Conservation (phyloP, 2,329 filamentous ascomycete species). For the Lachnellula arida region DNA sequence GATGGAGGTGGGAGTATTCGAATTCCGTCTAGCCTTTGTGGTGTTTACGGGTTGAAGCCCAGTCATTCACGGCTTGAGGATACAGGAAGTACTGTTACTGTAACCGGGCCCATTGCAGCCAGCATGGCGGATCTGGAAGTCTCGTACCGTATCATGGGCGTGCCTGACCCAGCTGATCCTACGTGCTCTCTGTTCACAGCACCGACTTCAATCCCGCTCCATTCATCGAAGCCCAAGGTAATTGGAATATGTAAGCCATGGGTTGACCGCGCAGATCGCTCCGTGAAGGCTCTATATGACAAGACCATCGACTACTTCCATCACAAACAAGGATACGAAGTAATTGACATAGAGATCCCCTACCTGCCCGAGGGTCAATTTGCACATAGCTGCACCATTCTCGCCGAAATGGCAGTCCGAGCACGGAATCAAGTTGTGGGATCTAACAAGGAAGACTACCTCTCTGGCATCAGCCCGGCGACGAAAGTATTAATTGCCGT, state of each 20-base stretch:
- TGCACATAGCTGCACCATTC: conserved; percentile 73
- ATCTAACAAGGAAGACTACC: conserved; percentile 39
- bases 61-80: conserved; percentile 65
- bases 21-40: conserved; percentile 30
- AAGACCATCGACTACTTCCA: conserved; percentile 55
- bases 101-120: conserved; percentile 70
- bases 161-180: conserved; percentile 60
- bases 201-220: conserved; percentile 42
- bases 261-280: conserved; percentile 63
- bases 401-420: conserved; percentile 60
- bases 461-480: conserved; percentile 54
- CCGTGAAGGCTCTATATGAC: conserved; percentile 59
- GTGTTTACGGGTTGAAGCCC: conserved; percentile 73
- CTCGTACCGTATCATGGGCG: conserved; percentile 74
- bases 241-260: conserved; percentile 67
- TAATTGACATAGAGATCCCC: conserved; percentile 60
- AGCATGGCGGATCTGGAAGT: conserved; percentile 74
- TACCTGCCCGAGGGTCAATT: conserved; percentile 66
- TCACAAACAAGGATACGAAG: conserved; percentile 44
- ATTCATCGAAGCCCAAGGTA: conserved; percentile 42
- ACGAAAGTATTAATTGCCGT: conserved; percentile 68
- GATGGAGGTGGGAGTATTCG: conserved; percentile 72
- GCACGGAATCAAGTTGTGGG: conserved; percentile 28
- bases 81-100: conserved; percentile 50
- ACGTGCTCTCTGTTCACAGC: conserved; percentile 60